Evolutionary conservation across 2,329 filamentous ascomycete species (phyloP), one percentile per base, ranked within the genome.

Genomic region (Clonostachys byssicola): DNA sequence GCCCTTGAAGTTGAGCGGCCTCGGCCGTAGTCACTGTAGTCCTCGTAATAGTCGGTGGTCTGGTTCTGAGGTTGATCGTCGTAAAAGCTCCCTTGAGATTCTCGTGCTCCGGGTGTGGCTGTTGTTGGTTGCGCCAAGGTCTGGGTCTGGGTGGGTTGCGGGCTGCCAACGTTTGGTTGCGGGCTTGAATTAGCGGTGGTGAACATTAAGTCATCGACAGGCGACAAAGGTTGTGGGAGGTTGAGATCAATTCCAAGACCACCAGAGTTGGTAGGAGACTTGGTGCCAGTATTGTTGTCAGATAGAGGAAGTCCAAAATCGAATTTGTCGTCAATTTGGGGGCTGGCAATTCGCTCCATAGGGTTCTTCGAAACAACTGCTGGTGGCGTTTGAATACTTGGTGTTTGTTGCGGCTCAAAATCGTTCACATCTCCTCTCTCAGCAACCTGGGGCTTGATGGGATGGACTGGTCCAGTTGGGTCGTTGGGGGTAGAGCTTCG

Each of bases 161-260:
- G 17, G 36, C 36, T 18, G 14, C 36, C 6, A n/a, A 12, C 17
- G 12, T 39, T 12, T 18, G 36, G 36, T 18, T 39, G 36, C 14
- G 36, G 36, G 12, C 23, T 30, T 30, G 23, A 30, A 10, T 30
- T 30, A 10, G 23, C 23, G 4, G 23, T 30, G 23, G 55, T 43
- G 12, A 47, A 45, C 20, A 60, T 54, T 2, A 43, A 40, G 56
- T 60, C 17, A 48, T 52, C 47, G 18, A 58, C 52, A 41, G 59
- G 56, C 40, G 60, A 57, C 43, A 54, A 41, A 8, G 60, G 56
- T 52, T 61, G 58, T 17, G 64, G 64, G 20, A 68, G 58, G 16
- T 64, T 63, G 18, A 68, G 54, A 55, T 65, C 55, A 50, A 63
- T 65, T 53, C 63, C 65, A 60, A 57, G 63, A 56, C 50, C 66